phyloP scores from a whole-genome alignment of 768 basidiomycete genomes.

The Harrya chromipes region DNA sequence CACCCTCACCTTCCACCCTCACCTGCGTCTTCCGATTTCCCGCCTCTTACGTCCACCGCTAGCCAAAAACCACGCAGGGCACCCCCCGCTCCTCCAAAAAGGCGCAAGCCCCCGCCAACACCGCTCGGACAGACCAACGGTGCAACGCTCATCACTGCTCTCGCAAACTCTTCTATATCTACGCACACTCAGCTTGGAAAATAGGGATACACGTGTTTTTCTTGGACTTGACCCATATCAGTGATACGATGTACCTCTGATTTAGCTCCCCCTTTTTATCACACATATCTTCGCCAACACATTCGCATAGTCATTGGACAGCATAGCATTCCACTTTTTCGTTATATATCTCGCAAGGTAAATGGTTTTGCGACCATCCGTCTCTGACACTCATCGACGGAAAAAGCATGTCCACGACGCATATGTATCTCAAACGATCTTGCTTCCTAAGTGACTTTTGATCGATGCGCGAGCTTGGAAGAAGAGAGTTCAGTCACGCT shows the following conservation, averaged over 20 bases:
- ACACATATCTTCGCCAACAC: constrained; percentile 15
- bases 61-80: constrained; percentile 42
- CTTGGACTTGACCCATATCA: constrained; percentile 1
- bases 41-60: constrained; percentile 14
- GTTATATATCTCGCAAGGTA: constrained; percentile 13
- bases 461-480: not conserved
- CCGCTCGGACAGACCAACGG: constrained; percentile 49
- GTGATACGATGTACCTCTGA: constrained; percentile 4
- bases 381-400: constrained; percentile 4
- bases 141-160: constrained; percentile 59
- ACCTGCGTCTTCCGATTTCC: constrained; percentile 15
- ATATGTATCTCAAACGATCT: too few relatives aligned
- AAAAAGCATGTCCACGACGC: not conserved
- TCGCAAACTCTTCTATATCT: constrained; percentile 40
- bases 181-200: constrained; percentile 17
- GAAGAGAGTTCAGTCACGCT: not conserved
- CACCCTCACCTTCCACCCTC: constrained; percentile 17
- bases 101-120: constrained; percentile 70
- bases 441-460: not conserved
- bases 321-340: constrained; percentile 16
- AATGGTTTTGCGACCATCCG: constrained; percentile 7
- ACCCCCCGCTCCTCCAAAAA: constrained; percentile 65
- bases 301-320: constrained; percentile 22
- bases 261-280: constrained; percentile 4
- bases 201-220: constrained; percentile 5